These are phyloP conservation scores for Candida montana DNA, from an alignment of 805 yeast species.

Conservation along the genomic window DNA sequence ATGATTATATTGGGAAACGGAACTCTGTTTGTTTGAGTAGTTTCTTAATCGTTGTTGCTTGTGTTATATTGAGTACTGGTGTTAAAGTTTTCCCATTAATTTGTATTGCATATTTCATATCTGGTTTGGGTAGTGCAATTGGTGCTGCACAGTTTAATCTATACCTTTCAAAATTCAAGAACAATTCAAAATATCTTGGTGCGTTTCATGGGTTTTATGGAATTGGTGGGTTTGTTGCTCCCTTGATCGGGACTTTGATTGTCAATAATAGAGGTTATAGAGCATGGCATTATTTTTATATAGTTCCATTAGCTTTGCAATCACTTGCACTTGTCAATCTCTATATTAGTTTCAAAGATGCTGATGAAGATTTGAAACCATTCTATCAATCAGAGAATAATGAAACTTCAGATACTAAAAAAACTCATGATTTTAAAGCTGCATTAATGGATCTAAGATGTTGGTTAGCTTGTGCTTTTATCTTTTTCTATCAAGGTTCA, in stretches of 20 bases:
- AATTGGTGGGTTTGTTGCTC: slow-evolving; percentile 57
- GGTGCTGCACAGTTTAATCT: slow-evolving; percentile 47
- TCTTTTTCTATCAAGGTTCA: slow-evolving; percentile 57
- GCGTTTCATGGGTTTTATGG: slow-evolving; percentile 59
- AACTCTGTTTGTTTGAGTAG: slow-evolving; percentile 36
- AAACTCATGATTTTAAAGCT: slow-evolving; percentile 27
- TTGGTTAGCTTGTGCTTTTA: slow-evolving; percentile 47
- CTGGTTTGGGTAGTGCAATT: slow-evolving; percentile 51
- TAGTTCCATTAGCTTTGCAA: slow-evolving; percentile 42
- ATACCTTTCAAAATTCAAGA: slow-evolving; percentile 39
- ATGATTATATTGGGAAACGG: slow-evolving; percentile 34
- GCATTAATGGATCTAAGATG: slow-evolving; percentile 39
- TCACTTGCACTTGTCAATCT: slow-evolving; percentile 28
- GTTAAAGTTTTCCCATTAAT: slow-evolving; percentile 41
- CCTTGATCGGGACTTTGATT: slow-evolving; percentile 51
- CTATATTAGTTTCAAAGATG: slow-evolving; percentile 39
- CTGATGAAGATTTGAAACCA: slow-evolving; percentile 34
- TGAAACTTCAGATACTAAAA: background rate
- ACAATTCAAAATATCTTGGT: slow-evolving; percentile 45
- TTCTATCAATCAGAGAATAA: background rate
- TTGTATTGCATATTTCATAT: slow-evolving; percentile 46
- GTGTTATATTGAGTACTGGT: slow-evolving; percentile 42
- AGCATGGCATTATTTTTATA: slow-evolving; percentile 48
- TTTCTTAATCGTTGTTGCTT: slow-evolving; percentile 34
- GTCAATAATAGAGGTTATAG: slow-evolving; percentile 38